phyloP scores from a whole-genome alignment of 805 yeast genomes.

The Kodamaea leandrae region DNA sequence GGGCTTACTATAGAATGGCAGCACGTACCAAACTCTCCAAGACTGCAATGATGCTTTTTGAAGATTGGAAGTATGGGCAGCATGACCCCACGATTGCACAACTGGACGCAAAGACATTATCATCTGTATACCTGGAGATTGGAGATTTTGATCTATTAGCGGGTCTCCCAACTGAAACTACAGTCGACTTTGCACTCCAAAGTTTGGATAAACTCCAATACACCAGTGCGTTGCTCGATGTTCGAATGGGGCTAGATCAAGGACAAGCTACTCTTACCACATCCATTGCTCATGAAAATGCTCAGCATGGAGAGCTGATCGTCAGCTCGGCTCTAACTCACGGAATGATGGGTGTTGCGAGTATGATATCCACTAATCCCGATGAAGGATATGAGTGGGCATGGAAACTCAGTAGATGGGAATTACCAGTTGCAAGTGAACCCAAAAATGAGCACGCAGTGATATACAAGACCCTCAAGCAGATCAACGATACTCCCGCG shows the following conservation, averaged over 20 bases:
- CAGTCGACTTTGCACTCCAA: slow-evolving; percentile 50
- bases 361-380: slow-evolving; percentile 33
- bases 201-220: slow-evolving; percentile 46
- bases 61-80: slow-evolving; percentile 29
- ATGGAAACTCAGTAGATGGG: slow-evolving; percentile 81
- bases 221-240: slow-evolving; percentile 56
- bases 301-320: slow-evolving; percentile 2
- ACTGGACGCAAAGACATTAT: slow-evolving; percentile 15
- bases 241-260: slow-evolving; percentile 19
- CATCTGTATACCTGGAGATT: slow-evolving; percentile 49
- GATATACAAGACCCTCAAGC: slow-evolving; percentile 53
- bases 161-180: slow-evolving; percentile 62
- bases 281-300: neutral
- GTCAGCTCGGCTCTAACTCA: slow-evolving; percentile 36
- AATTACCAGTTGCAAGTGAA: slow-evolving; percentile 48
- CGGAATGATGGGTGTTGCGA: slow-evolving; percentile 61
- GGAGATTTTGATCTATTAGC: slow-evolving; percentile 61
- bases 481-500: slow-evolving; percentile 36
- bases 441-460: slow-evolving; percentile 41
- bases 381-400: slow-evolving; percentile 53
- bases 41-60: slow-evolving; percentile 48
- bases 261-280: neutral
- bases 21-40: slow-evolving; percentile 31
- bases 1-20: slow-evolving; percentile 30
- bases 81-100: slow-evolving; percentile 1